Base-by-base conservation (phyloP, 2,329 filamentous ascomycete species). In the Myriosclerotinia scirpicola region DNA sequence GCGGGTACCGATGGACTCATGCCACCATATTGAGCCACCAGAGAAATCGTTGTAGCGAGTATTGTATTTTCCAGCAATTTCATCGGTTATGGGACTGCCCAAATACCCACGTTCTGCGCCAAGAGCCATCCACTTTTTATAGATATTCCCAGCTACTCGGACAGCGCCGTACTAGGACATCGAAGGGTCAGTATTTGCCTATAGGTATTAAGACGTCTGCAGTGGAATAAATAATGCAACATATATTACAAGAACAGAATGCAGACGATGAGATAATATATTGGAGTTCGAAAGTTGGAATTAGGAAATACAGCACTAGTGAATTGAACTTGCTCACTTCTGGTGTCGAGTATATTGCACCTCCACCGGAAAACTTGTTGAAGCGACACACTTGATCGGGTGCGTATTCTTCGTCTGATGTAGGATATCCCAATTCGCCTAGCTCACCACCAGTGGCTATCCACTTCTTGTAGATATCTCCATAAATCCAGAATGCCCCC, bases 391-490 rank as follows among this genome's bases (percentile, higher is more conserved):
- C 22, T 36, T 30, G 22, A 17, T 64, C 61, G 11, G 30, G 22
- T 11, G 61, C 52, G n/a, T 36, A 46, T 36, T 42, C 12, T n/a
- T 64, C 61, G 7, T 64, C 50, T 46, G 50, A 64, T 55, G 34
- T 54, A n/a, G 61, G 61, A 46, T 64, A 64, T 6, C 61, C 61
- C 11, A 64, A 11, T 15, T 34, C 26, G 8, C 50, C 60, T 17
- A 34, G 5, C 50, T 64, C 60, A 11, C 60, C 60, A 40, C 60
- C 60, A n/a, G 22, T 22, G n/a, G 17, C 48, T 17, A 54, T 54
- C 60, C 60, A 64, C 17, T 55, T 64, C 50, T 64, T 55, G 60
- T 55, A 64, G 36, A 64, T 55, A 44, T 55, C 60, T 36, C 60
- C 60, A 52, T 64, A 55, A 30, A 64, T 54, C 36, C 36, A 54